phyloP scores from a whole-genome alignment of 1,139 yeast species.

The Candida glucosophila region DNA sequence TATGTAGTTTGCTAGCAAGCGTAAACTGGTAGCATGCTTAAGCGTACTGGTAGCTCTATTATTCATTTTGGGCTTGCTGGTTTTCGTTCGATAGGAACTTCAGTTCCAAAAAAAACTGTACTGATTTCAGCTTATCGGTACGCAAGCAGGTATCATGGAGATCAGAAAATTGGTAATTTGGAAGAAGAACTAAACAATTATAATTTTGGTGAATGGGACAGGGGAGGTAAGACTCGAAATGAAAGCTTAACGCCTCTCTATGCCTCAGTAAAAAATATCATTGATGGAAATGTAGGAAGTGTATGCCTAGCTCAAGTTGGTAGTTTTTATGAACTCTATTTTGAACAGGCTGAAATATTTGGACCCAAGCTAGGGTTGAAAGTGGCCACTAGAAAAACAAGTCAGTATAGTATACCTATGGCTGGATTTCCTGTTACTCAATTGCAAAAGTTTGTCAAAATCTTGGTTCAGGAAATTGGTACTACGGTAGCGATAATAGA shows the following conservation, averaged over 20 bases:
- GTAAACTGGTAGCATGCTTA: no score
- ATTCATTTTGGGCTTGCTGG: no score
- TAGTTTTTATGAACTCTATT: constrained; percentile 81
- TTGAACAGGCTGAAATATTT: constrained; percentile 72
- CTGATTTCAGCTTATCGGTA: no score
- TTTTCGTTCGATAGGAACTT: no score
- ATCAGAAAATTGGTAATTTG: no score
- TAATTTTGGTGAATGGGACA: no score
- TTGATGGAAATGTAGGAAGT: constrained; percentile 44
- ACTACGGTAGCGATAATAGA: constrained; percentile 76
- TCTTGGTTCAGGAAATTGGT: constrained; percentile 61
- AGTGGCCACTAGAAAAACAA: constrained; percentile 33
- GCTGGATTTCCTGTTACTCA: constrained; percentile 83
- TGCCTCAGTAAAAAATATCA: constrained; percentile 23
- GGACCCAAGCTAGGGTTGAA: constrained; percentile 64
- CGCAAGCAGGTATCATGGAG: no score
- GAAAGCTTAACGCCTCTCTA: constrained; percentile 28
- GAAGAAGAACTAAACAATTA: no score
- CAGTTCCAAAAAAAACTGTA: no score
- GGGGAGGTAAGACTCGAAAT: constrained; percentile 30
- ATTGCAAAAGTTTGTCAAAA: constrained; percentile 63
- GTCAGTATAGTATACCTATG: constrained; percentile 56
- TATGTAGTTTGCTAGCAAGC: no score
- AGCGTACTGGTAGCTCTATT: no score
- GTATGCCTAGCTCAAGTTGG: constrained; percentile 79